phyloP scores from a whole-genome alignment of 352 stramenopile species.

The Phytopythium oedochilum region DNA sequence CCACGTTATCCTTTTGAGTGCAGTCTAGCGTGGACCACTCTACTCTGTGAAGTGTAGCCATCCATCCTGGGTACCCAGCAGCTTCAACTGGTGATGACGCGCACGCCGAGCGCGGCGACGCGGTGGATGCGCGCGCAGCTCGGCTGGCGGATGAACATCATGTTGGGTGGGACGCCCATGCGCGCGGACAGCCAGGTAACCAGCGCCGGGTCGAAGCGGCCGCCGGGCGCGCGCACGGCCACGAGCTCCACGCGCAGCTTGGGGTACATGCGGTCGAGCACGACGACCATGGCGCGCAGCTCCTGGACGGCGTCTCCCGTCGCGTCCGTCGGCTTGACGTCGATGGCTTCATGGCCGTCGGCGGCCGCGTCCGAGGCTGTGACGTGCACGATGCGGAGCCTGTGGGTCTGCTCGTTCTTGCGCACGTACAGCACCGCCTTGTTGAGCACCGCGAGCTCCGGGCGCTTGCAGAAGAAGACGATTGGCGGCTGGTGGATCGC shows the following conservation, averaged over 20 bases:
- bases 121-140: slow-evolving; percentile 88
- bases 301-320: slow-evolving; percentile 32
- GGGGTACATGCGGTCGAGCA: slow-evolving; percentile 91
- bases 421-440: slow-evolving; percentile 94
- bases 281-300: slow-evolving; percentile 65
- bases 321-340: neutral
- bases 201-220: slow-evolving; percentile 66
- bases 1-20: neutral
- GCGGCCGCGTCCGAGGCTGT: slow-evolving; percentile 18
- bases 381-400: slow-evolving; percentile 88
- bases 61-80: no score
- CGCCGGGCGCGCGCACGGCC: slow-evolving; percentile 45
- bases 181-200: slow-evolving; percentile 84
- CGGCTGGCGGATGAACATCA: slow-evolving; percentile 93
- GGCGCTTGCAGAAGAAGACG: slow-evolving; percentile 90
- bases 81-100: slow-evolving; percentile 81
- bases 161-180: slow-evolving; percentile 80
- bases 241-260: slow-evolving; percentile 91
- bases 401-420: slow-evolving; percentile 90
- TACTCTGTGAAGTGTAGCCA: neutral
- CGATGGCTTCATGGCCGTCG: neutral
- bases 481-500: slow-evolving; percentile 79
- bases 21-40: neutral
- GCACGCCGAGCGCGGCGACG: slow-evolving; percentile 78
- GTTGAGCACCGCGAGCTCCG: slow-evolving; percentile 88